Base-by-base conservation (phyloP, 1,284 basidiomycete species). In the Erythrobasidium hasegawianum region DNA sequence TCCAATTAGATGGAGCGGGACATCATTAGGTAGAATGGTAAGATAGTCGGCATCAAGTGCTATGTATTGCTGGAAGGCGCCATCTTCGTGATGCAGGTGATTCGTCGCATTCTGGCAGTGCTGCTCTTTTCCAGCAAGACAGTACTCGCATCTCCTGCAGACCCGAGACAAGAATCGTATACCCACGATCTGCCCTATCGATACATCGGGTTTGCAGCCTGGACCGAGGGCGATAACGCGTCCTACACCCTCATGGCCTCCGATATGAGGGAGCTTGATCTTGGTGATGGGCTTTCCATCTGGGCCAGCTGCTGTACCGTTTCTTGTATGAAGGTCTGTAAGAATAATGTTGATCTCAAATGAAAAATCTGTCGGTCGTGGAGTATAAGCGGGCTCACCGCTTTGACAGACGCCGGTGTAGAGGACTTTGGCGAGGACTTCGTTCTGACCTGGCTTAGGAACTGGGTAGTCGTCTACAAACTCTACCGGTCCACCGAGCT, bases 201-300 rank as follows among this genome's bases (percentile, higher is more conserved):
- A 50, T 60, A 65, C 64, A 7, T 29, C 56, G 11, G 64, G 57
- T 5, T 49, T 57, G 43, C 39, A 38, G 13, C 18, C 68, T 40
- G 29, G 27, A 0, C 68, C 68, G 7, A 69, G 18, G 24, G 56
- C 40, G 13, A 67, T 58, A 11, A 69, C 56, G 7, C 26, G 26
- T 8, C 69, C 68, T 7, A 64, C 65, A 2, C 69, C 68, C 22
- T 70, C 68, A 56, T 70, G 69, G 8, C 68, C 69, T 4, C 55
- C 43, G 16, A 33, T 27, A 1, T 59, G n/a, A 14, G 55, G 55
- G 13, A 52, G 45, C 45, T 67, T 68, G 38, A 64, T 45, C 52
- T 64, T 62, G 22, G 58, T 41, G 22, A 49, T 33, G 16, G 27
- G 45, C 27, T 60, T 60, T 2, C 45, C 43, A n/a, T 59, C 40